Evolutionary conservation across 768 basidiomycete genomes (phyloP), one percentile per base, ranked within the genome.

Genomic region (Mycena polygramma): DNA sequence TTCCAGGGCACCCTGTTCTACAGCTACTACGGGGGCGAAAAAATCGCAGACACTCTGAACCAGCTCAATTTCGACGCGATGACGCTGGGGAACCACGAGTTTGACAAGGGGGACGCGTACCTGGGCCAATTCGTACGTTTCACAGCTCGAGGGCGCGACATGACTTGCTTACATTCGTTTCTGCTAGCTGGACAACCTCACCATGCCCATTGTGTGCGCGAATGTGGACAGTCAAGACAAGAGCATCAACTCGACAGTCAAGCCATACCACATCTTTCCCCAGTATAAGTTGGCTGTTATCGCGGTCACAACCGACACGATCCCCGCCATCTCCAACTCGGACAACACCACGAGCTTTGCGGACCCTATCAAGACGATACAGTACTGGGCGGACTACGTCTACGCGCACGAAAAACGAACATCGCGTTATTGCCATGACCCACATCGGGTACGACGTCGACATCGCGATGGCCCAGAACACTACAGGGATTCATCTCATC

Each of bases 1-100:
- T 86, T 85, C 73, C 85, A 84, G 78, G 84, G 84, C 13, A 86
- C 85, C 2, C 77, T 85, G 13, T 86, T 83, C 74, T 86, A 82
- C 76, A 80, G 81, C n/a, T 79, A 80, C 59, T 84, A 83, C 74
- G 85, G 84, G 30, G 83, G 82, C 15, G 79, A 82, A 51, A 81
- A 80, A 59, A 87, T 85, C 57, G 79, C 83, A 0, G 71, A 82
- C 30, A 78, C 79, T 1, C 74, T 87, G 62, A 86, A 86, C 69
- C 79, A 84, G 65, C 75, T 86, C 30, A 81, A 81, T 4, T 86
- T 84, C 73, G 83, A 84, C 58, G 83, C 83, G 1, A 80, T 85
- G 74, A 85, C 84, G 0, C 78, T 84, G 1, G 86, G 85, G 41
- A 85, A 86, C 68, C 84, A 85, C 71, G 84, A 85, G 69, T 86